Evolutionary conservation across 805 yeast species (phyloP).

Genomic region (Saturnispora dispora): DNA sequence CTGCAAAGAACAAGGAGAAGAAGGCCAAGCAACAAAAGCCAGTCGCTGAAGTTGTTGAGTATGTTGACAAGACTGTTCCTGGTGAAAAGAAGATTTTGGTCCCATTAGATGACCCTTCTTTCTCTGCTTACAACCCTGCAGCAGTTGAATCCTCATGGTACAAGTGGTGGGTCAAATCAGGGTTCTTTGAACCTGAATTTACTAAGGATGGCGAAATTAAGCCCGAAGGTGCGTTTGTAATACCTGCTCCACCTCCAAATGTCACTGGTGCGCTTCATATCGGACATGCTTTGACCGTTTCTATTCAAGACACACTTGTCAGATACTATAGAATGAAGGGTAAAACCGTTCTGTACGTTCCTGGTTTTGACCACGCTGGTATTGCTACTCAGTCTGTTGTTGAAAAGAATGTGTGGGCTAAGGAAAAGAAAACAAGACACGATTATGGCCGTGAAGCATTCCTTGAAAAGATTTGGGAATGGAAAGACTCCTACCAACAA

Average conservation of each 20-base stretch:
- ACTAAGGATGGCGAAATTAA: constrained; percentile 62
- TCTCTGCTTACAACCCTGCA: constrained; percentile 88
- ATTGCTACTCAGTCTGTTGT: constrained; percentile 98
- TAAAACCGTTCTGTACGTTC: constrained; percentile 82
- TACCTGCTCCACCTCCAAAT: constrained; percentile 99
- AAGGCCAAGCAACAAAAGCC: constrained; percentile 65
- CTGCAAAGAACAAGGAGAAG: constrained; percentile 36
- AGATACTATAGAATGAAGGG: constrained; percentile 97
- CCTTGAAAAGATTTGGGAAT: constrained; percentile 86
- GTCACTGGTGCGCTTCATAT: constrained; percentile 98
- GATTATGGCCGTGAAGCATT: constrained; percentile 92
- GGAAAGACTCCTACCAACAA: constrained; percentile 90
- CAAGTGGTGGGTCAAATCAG: constrained; percentile 90
- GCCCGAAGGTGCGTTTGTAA: constrained; percentile 77
- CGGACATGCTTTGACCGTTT: constrained; percentile 94
- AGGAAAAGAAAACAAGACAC: constrained; percentile 82
- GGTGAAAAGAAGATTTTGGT: constrained; percentile 88
- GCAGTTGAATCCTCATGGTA: constrained; percentile 97
- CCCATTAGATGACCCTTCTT: constrained; percentile 84
- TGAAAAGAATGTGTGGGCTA: constrained; percentile 89
- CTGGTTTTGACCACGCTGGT: constrained; percentile 99
- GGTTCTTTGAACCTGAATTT: constrained; percentile 81
- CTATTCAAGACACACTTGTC: constrained; percentile 88
- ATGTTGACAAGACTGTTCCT: constrained; percentile 68
- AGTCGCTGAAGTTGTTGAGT: constrained; percentile 73